Conservation (phyloP, 2,329 filamentous ascomycete genomes). For the Paraphaeosphaeria minitans region DNA sequence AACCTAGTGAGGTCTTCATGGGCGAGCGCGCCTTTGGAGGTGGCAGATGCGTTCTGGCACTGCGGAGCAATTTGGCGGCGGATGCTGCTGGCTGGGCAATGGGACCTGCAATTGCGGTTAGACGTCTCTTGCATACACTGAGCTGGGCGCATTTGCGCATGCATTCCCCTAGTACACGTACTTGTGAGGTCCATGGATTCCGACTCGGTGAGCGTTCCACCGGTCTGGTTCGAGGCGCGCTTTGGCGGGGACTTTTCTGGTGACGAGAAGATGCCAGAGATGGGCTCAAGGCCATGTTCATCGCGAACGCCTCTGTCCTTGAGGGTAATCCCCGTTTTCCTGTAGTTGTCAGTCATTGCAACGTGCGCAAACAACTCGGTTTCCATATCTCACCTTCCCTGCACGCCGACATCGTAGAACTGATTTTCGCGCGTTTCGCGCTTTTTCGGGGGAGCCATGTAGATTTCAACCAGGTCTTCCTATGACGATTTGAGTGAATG, state of each 20-base stretch:
- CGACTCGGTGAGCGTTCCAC: conserved; percentile 55
- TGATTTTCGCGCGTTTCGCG: conserved; percentile 48
- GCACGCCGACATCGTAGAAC: conserved; percentile 48
- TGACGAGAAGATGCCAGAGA: conserved; percentile 88
- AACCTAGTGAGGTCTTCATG: conserved; percentile 63
- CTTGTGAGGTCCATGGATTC: conserved; percentile 66
- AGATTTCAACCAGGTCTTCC: neutral
- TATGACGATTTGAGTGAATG: neutral
- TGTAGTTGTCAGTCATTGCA: conserved; percentile 47
- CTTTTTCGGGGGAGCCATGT: conserved; percentile 43
- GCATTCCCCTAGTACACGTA: conserved; percentile 53
- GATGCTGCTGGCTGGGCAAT: conserved; percentile 56
- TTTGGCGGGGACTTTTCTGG: conserved; percentile 67
- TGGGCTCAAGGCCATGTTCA: conserved; percentile 87
- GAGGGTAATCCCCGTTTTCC: conserved; percentile 87
- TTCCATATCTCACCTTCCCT: conserved; percentile 40
- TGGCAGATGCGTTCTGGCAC: conserved; percentile 52
- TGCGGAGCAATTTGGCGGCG: conserved; percentile 54
- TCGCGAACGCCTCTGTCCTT: conserved; percentile 81
- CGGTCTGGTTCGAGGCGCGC: conserved; percentile 41
- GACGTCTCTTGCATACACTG: neutral
- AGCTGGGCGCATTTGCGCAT: neutral
- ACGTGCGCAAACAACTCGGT: conserved; percentile 8
- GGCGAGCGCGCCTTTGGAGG: conserved; percentile 63
- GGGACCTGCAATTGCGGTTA: conserved; percentile 47